Percentiles rank a stretch among this genome's conserved stretches.
Evolutionary conservation across 2,329 filamentous ascomycete species (phyloP).

Genomic region (Fusarium dimerum): DNA sequence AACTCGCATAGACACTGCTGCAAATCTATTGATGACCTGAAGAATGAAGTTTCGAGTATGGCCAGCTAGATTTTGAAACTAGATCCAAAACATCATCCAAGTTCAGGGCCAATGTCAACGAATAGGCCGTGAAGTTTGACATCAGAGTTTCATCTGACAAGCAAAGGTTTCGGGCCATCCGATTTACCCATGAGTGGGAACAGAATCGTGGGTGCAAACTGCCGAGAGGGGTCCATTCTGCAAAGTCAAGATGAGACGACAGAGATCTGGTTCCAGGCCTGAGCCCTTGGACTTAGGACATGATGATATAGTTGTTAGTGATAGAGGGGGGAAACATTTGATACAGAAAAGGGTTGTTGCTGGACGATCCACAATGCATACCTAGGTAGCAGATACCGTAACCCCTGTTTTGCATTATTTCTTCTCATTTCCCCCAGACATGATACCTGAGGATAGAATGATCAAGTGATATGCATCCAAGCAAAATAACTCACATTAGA

Average conservation of each 20-base stretch:
- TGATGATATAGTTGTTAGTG: not conserved
- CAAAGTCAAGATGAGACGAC: not conserved
- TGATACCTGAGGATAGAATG: too few relatives aligned
- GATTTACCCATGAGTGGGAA: not conserved
- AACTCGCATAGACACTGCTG: too few relatives aligned
- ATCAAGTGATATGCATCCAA: too few relatives aligned
- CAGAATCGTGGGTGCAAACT: not conserved
- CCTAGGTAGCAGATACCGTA: too few relatives aligned
- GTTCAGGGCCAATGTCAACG: slow-evolving; percentile 8
- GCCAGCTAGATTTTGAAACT: too few relatives aligned
- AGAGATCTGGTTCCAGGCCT: not conserved
- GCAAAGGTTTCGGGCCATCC: not conserved
- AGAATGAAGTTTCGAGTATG: too few relatives aligned
- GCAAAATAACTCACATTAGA: too few relatives aligned
- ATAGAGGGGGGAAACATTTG: not conserved
- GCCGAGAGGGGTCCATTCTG: not conserved
- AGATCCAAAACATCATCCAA: too few relatives aligned
- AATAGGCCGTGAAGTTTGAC: too few relatives aligned
- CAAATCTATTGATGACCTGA: too few relatives aligned
- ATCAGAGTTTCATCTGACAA: too few relatives aligned
- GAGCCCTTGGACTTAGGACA: too few relatives aligned
- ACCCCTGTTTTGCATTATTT: not conserved
- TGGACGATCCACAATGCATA: not conserved
- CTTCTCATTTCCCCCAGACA: not conserved
- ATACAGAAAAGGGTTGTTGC: not conserved